Evolutionary conservation across 768 basidiomycete genomes (phyloP).

Genomic region (Saitozyma sp.): DNA sequence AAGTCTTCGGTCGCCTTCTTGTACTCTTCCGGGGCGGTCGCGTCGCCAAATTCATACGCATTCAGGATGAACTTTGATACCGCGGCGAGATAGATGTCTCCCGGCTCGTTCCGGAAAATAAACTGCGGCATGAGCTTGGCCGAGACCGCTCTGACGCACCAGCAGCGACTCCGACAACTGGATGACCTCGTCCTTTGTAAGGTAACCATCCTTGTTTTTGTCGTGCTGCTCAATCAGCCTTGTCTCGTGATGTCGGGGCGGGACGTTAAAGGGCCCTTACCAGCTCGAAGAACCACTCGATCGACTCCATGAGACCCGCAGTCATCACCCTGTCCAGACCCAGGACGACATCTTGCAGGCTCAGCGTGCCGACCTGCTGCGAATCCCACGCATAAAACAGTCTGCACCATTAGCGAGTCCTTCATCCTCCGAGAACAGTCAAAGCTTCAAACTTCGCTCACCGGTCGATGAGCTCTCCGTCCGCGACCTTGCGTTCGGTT

Average conservation of each 20-base stretch:
- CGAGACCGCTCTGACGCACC: constrained; percentile 57
- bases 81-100: constrained; percentile 93
- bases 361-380: constrained; percentile 74
- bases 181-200: constrained; percentile 95
- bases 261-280: constrained; percentile 12
- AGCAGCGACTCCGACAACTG: constrained; percentile 91
- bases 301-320: constrained; percentile 96
- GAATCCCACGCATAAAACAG: constrained; percentile 95
- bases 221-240: constrained; percentile 38
- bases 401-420: constrained; percentile 13
- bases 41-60: constrained; percentile 95
- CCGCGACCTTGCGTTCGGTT: constrained; percentile 82
- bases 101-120: constrained; percentile 95
- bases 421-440: too few species aligned
- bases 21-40: constrained; percentile 52
- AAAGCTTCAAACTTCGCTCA: constrained; percentile 13
- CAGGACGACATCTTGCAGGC: constrained; percentile 76
- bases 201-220: constrained; percentile 90
- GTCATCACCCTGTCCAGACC: constrained; percentile 91
- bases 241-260: background rate
- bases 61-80: constrained; percentile 98
- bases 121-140: constrained; percentile 61
- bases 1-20: constrained; percentile 22
- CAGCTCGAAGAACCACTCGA: constrained; percentile 97
- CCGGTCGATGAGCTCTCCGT: constrained; percentile 92